A percentile compares a stretch with the other conserved stretches of the same genome.
phyloP scores from a whole-genome alignment of 169 alveolate genomes.

The Plasmodium chabaudi region DNA sequence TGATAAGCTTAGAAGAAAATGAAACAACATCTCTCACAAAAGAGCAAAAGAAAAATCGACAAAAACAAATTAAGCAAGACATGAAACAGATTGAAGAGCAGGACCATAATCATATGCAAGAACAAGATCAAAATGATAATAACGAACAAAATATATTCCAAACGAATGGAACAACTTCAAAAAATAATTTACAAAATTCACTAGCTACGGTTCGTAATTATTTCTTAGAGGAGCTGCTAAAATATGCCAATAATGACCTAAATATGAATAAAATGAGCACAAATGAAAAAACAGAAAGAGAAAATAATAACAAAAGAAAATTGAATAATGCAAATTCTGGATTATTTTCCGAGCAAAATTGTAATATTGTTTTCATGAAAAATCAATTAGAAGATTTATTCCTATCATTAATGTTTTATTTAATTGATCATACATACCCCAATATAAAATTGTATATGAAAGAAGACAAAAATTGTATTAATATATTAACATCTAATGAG shows the following conservation, averaged over 20 bases:
- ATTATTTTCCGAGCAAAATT: not conserved
- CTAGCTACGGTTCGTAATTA: slow-evolving; percentile 13
- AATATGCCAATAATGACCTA: not conserved
- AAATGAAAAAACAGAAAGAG: slow-evolving; percentile 9
- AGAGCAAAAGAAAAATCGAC: slow-evolving; percentile 16
- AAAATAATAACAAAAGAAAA: not conserved
- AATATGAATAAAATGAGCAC: not conserved
- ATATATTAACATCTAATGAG: slow-evolving; percentile 34
- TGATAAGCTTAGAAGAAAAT: not conserved
- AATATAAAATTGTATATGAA: slow-evolving; percentile 38
- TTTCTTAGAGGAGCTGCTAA: slow-evolving; percentile 12
- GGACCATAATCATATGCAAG: not conserved
- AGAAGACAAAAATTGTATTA: slow-evolving; percentile 27
- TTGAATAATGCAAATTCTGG: not conserved
- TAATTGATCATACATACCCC: slow-evolving; percentile 13
- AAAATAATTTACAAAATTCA: not conserved
- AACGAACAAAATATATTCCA: not conserved
- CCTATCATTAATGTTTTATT: slow-evolving; percentile 24
- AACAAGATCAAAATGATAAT: not conserved
- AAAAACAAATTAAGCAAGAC: slow-evolving; percentile 6
- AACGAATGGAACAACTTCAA: not conserved
- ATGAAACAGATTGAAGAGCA: not conserved
- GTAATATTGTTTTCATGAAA: slow-evolving; percentile 28
- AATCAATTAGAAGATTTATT: slow-evolving; percentile 66
- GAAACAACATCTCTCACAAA: slow-evolving; percentile 1